A percentile compares a stretch with the other conserved stretches of the same genome.
Conservation (phyloP, 495 filamentous ascomycete species). For the Daldinia bambusicola region DNA sequence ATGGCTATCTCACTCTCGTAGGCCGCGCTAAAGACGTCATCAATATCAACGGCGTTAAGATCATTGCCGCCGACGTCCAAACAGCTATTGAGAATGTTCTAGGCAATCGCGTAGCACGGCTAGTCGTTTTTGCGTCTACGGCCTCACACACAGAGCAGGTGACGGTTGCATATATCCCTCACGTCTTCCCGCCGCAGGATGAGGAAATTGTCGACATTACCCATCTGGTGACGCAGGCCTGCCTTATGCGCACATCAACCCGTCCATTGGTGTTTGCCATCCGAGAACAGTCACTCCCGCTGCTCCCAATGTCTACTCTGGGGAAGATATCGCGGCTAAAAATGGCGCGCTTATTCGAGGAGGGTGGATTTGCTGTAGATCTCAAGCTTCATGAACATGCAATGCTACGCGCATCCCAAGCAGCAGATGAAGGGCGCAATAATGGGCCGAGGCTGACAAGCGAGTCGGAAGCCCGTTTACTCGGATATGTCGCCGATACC, state of each 20-base stretch:
- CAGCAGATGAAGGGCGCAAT: slow-evolving; percentile 18
- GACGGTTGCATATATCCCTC: too few relatives aligned
- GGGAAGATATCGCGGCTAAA: slow-evolving; percentile 62
- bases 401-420: background rate
- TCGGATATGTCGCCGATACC: slow-evolving; percentile 5
- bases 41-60: slow-evolving; percentile 65
- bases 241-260: too few relatives aligned
- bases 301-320: slow-evolving; percentile 50
- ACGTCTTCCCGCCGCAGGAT: too few relatives aligned
- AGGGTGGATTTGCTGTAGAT: slow-evolving; percentile 46
- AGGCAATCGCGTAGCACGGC: too few relatives aligned
- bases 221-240: too few relatives aligned
- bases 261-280: too few relatives aligned
- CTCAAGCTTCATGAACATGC: slow-evolving; percentile 21
- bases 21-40: slow-evolving; percentile 70
- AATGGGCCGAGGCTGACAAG: slow-evolving; percentile 33
- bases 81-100: too few relatives aligned
- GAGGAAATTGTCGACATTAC: too few relatives aligned
- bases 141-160: too few relatives aligned
- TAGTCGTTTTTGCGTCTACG: too few relatives aligned
- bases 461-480: slow-evolving; percentile 12
- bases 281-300: too few relatives aligned
- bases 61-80: slow-evolving; percentile 23
- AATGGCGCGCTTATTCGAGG: slow-evolving; percentile 49
- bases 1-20: slow-evolving; percentile 64